Base-by-base conservation (phyloP, 352 stramenopile species). In the Pythium utonaiense region DNA sequence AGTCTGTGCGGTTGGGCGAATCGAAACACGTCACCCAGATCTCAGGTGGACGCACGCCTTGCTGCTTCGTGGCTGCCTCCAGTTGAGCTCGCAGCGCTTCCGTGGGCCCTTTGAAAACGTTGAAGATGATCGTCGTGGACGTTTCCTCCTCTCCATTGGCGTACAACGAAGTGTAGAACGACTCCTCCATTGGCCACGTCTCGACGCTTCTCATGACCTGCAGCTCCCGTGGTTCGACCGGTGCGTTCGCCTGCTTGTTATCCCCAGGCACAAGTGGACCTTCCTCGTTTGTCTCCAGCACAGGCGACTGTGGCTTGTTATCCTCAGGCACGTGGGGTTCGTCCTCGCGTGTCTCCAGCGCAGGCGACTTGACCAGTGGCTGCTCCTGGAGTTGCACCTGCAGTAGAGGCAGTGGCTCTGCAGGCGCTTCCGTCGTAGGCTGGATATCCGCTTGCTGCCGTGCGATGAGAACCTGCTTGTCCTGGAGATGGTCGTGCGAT, bases 111-210 rank as follows among this genome's bases (percentile, higher is more conserved):
- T 85, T 82, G 64, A 83, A 88, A 22, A 85, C 60, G 61, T 88
- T 88, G 60, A 88, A 86, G 62, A 88, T 88, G 66, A 88, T 88
- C 12, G 78, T 88, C 16, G 78, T 86, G 12, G 76, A 86, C 19
- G 75, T 85, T 27, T 80, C 75, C 42, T 68, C 53, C 27, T 60
- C 52, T 4, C 38, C 38, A 24, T 16, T n/a, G 12, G 30, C 10
- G 27, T 73, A 74, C 1, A 47, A 31, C 0, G 71, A 76, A 4
- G 57, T 75, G 66, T 88, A 88, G 57, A 88, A 88, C 10, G 71
- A 48, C 4, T 75, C 27, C 25, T 51, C 44, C 78, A 86, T 86
- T 16, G 74, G 70, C 36, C 63, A 70, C 5, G 17, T 28, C 36
- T 70, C 63, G 16, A 12, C 38, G 17, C 17, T 45, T 5, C 16